Evolutionary conservation across 345 rosid genomes (phyloP).

Genomic region (Salix koriyanagi): DNA sequence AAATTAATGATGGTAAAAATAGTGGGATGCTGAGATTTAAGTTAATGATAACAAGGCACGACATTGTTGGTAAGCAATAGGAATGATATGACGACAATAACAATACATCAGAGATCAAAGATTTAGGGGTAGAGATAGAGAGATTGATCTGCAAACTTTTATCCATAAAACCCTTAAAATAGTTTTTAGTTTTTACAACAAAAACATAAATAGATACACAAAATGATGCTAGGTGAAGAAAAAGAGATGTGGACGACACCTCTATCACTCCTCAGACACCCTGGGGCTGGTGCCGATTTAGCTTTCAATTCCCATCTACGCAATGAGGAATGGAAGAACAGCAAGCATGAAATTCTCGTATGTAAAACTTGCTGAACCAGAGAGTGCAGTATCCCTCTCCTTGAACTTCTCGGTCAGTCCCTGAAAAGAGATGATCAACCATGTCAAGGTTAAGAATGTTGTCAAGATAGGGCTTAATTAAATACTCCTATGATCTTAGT

Average conservation of each 20-base stretch:
- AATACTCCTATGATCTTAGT: background rate
- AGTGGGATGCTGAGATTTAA: background rate
- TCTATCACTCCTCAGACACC: too few relatives aligned
- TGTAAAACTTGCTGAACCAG: slow-evolving; percentile 75
- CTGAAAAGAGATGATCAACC: slow-evolving; percentile 31
- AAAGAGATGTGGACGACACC: background rate
- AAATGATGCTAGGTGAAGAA: background rate
- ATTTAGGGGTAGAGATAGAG: background rate
- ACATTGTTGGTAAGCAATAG: background rate
- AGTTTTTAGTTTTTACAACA: background rate
- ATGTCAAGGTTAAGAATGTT: background rate
- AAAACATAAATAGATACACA: background rate
- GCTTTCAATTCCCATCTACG: slow-evolving; percentile 25
- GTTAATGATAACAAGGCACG: too few relatives aligned
- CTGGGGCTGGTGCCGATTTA: too few relatives aligned
- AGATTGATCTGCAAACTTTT: background rate
- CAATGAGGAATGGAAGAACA: slow-evolving; percentile 83
- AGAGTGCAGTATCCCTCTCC: slow-evolving; percentile 61
- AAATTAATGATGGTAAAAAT: background rate
- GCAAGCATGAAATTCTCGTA: slow-evolving; percentile 84
- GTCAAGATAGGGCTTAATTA: background rate
- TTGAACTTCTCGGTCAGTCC: slow-evolving; percentile 90
- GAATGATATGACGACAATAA: background rate
- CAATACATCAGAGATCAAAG: background rate
- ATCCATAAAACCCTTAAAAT: background rate